Base-by-base conservation (phyloP, 2,329 filamentous ascomycete species). In the Clonostachys rhizophaga region DNA sequence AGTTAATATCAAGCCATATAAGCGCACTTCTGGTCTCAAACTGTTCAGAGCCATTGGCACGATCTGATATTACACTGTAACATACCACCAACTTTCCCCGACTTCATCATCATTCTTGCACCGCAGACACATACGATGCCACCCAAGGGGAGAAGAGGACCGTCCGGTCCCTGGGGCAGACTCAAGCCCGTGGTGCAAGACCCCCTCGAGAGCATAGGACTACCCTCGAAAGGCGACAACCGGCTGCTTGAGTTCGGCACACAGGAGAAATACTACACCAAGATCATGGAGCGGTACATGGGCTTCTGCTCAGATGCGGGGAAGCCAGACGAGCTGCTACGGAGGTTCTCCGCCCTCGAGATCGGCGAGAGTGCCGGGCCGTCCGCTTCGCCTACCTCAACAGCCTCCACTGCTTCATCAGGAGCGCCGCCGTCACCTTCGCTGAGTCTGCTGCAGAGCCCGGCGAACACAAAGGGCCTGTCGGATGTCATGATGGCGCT, bases 171-270 rank as follows among this genome's bases (percentile, higher is more conserved):
- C 54, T 89, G 86, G 83, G 81, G 79, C 50, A 77, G 87, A 52
- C 71, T 95, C 53, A 91, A 87, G 64, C 86, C 88, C 12, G 78
- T 85, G 50, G 81, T 86, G 41, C 71, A 83, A 48, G 91, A 96
- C 64, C 81, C 88, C 13, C 73, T 97, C 30, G 88, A 95, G 56
- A 79, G 75, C 50, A 87, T 95, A 55, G 91, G 92, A 2, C 76
- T 96, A 54, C 89, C 89, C 5, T 96, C 91, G 3, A 96, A 96
- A 62, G 92, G 92, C 45, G 92, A 97, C 65, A 87, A 78, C 43
- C 86, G 87, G 58, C 71, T 91, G 35, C 78, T 89, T 49, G 83
- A 92, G 57, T 72, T 78, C 66, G 89, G 88, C 68, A 80, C 79
- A 8, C 92, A 97, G 68, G 87, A 95, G 64, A 75, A 75, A 46